phyloP scores from a whole-genome alignment of 768 basidiomycete species.

The Mycena crocata region DNA sequence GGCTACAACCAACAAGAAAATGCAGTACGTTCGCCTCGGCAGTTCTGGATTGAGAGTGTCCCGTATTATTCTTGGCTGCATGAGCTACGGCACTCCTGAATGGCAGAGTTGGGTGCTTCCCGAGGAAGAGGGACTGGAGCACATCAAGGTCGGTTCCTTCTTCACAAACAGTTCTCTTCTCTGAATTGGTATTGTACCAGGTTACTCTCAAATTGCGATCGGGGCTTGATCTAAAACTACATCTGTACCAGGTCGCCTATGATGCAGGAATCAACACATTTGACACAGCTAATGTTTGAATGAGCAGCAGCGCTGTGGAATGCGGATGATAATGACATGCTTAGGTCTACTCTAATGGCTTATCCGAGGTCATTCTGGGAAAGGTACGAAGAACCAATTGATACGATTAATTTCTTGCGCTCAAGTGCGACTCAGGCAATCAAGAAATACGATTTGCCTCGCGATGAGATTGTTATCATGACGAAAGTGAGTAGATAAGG shows the following conservation, averaged over 20 bases:
- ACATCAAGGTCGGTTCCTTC: constrained; percentile 44
- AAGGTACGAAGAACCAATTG: no score
- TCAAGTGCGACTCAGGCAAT: no score
- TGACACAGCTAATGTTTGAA: constrained; percentile 62
- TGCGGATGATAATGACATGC: constrained; percentile 12
- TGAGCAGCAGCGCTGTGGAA: neutral
- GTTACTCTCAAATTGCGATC: no score
- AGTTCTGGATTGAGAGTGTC: constrained; percentile 21
- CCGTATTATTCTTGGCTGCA: constrained; percentile 40
- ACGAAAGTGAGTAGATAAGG: constrained; percentile 64
- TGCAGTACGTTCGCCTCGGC: constrained; percentile 16
- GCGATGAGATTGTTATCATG: constrained; percentile 81
- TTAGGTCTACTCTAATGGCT: constrained; percentile 74
- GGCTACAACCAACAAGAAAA: neutral
- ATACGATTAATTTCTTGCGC: no score
- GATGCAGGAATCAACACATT: constrained; percentile 76
- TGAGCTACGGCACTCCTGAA: constrained; percentile 39
- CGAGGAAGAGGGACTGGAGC: constrained; percentile 50
- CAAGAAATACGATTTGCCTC: constrained; percentile 72
- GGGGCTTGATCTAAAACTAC: no score
- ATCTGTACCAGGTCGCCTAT: constrained; percentile 43
- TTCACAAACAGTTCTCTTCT: no score
- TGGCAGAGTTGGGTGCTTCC: constrained; percentile 46
- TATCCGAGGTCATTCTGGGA: constrained; percentile 75
- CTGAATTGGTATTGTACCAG: no score